These are phyloP conservation scores for Cladosporium sphaerospermum DNA, from an alignment of 2,329 filamentous ascomycete species.

Conservation along the genomic window DNA sequence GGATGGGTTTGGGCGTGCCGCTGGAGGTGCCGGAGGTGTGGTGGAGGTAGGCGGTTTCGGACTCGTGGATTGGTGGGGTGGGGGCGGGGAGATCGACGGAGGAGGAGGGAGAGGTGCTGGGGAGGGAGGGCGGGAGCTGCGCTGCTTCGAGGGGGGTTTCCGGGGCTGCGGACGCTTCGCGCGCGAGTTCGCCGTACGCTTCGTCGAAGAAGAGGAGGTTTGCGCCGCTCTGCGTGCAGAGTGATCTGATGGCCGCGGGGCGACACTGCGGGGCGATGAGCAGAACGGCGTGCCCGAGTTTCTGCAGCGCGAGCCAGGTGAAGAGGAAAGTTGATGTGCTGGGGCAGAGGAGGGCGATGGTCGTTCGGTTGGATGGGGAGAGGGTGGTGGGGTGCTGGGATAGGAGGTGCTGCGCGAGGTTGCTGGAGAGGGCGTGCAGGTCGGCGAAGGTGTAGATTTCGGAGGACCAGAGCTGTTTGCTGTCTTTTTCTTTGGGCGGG, in stretches of 20 bases:
- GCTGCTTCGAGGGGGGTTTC: not conserved
- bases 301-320: conserved; percentile 55
- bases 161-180: conserved; percentile 14
- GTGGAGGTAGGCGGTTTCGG: conserved; percentile 51
- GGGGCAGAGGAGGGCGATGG: conserved; percentile 49
- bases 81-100: not conserved
- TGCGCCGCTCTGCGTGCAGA: conserved; percentile 45
- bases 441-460: conserved; percentile 33
- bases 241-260: conserved; percentile 44
- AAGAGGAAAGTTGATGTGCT: conserved; percentile 55
- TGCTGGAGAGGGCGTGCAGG: conserved; percentile 29
- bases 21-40: conserved; percentile 62
- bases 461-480: conserved; percentile 17
- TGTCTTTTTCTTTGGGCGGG: conserved; percentile 16
- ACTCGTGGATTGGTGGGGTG: conserved; percentile 18
- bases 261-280: conserved; percentile 50
- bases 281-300: conserved; percentile 49
- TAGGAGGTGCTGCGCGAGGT: conserved; percentile 31
- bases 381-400: conserved; percentile 15
- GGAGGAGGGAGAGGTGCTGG: not conserved
- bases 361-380: conserved; percentile 18
- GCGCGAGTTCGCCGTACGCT: conserved; percentile 30
- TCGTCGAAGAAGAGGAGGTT: conserved; percentile 43
- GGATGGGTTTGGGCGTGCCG: conserved; percentile 57
- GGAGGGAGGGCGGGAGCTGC: not conserved